Percentiles rank a stretch among this genome's conserved stretches.
phyloP scores from a whole-genome alignment of 2,329 filamentous ascomycete species.

The Colletotrichum siamense region DNA sequence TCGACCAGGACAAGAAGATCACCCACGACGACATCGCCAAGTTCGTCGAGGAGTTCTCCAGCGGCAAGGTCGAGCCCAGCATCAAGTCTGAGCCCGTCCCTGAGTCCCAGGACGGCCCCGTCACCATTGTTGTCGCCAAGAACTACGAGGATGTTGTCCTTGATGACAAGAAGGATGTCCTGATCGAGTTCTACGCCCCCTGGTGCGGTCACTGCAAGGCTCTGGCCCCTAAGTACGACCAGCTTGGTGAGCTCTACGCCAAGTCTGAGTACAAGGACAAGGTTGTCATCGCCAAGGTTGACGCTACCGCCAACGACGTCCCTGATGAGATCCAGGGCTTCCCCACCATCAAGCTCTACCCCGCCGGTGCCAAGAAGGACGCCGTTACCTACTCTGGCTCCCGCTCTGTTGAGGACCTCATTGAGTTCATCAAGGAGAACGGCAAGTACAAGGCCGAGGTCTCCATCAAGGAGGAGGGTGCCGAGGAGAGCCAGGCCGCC shows the following conservation, averaged over 20 bases:
- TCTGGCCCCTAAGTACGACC: constrained; percentile 95
- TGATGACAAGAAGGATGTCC: constrained; percentile 93
- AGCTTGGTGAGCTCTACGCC: constrained; percentile 81
- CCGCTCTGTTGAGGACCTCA: constrained; percentile 89
- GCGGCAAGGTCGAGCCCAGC: constrained; percentile 90
- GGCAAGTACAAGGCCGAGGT: constrained; percentile 86
- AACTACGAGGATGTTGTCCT: constrained; percentile 92
- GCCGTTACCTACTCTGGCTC: constrained; percentile 88
- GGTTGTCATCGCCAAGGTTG: constrained; percentile 95
- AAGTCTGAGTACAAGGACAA: constrained; percentile 80
- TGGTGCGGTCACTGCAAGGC: constrained; percentile 99
- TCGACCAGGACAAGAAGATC: constrained; percentile 82
- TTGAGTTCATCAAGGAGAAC: constrained; percentile 92
- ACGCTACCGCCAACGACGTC: constrained; percentile 94
- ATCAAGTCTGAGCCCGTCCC: constrained; percentile 98
- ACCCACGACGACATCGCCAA: constrained; percentile 72
- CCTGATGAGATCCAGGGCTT: constrained; percentile 97
- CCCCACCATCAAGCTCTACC: constrained; percentile 98
- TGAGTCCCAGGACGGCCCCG: constrained; percentile 88
- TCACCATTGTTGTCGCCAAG: constrained; percentile 89
- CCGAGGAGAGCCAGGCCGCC: constrained; percentile 57
- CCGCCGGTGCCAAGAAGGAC: constrained; percentile 84
- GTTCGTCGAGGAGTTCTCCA: constrained; percentile 85
- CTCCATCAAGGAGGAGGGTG: constrained; percentile 58
- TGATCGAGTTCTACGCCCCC: constrained; percentile 97